Percentiles rank a stretch among this genome's conserved stretches.
Conservation (phyloP, 371 early-diverging fungal genomes). For the Actinomortierella wolfii region DNA sequence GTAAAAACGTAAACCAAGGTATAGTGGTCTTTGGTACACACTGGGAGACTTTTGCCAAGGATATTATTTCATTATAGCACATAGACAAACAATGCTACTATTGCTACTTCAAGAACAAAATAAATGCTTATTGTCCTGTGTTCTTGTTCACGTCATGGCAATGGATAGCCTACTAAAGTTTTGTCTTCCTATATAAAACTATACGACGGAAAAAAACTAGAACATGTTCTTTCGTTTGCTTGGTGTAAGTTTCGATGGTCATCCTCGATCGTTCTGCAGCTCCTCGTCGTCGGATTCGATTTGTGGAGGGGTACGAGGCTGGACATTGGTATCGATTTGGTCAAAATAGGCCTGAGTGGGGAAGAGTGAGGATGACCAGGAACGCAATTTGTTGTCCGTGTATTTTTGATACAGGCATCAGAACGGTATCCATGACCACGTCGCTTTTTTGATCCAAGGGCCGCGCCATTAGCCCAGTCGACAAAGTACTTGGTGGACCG, state of each 20-base stretch:
- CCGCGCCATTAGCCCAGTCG: conserved; percentile 16
- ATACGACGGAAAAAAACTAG: conserved; percentile 8
- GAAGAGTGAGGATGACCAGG: not conserved
- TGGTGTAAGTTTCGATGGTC: conserved; percentile 14
- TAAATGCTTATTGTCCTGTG: no score
- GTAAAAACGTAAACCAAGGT: no score
- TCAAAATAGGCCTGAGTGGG: not conserved
- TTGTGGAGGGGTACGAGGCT: conserved; percentile 14
- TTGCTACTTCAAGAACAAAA: no score
- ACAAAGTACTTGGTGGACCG: conserved; percentile 5
- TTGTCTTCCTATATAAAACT: no score
- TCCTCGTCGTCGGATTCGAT: conserved; percentile 13
- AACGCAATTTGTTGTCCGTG: conserved; percentile 11
- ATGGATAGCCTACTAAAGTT: no score
- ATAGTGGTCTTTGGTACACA: no score
- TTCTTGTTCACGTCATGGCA: no score
- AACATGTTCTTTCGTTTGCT: conserved; percentile 17
- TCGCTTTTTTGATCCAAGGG: conserved; percentile 10
- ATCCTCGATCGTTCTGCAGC: conserved; percentile 5
- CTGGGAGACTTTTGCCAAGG: no score
- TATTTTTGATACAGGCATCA: conserved; percentile 3
- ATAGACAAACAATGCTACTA: no score
- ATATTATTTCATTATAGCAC: no score
- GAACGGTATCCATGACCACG: conserved; percentile 14
- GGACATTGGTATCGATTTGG: conserved; percentile 8